Conservation (phyloP, 805 yeast species). For the Cyberlindnera galapagoensis region DNA sequence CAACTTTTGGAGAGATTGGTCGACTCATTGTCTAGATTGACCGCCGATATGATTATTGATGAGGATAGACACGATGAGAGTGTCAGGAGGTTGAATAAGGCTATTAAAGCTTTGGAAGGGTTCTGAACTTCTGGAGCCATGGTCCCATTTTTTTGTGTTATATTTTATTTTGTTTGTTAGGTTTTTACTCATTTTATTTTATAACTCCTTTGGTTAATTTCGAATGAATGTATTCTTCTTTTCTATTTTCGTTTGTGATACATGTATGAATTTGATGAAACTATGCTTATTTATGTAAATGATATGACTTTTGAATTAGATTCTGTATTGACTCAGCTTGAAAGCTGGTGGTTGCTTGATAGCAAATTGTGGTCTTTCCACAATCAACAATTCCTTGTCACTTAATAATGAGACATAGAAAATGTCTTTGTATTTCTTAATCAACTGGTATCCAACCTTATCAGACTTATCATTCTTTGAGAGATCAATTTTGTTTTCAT, state of each 20-base stretch:
- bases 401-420: slow-evolving; percentile 41
- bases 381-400: slow-evolving; percentile 41
- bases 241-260: no score
- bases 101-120: slow-evolving; percentile 83
- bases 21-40: slow-evolving; percentile 76
- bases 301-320: slow-evolving; percentile 30
- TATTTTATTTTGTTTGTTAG: neutral
- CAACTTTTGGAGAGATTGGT: slow-evolving; percentile 78
- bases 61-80: slow-evolving; percentile 78
- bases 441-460: slow-evolving; percentile 56
- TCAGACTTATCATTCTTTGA: slow-evolving; percentile 22
- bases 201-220: neutral
- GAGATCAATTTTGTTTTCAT: slow-evolving; percentile 24
- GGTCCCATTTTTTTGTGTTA: neutral
- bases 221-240: no score
- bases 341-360: slow-evolving; percentile 59
- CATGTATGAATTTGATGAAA: no score
- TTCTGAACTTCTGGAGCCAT: slow-evolving; percentile 28
- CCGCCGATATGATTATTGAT: slow-evolving; percentile 87
- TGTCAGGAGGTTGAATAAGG: slow-evolving; percentile 68
- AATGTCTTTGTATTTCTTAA: slow-evolving; percentile 69
- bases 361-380: slow-evolving; percentile 68
- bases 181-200: neutral
- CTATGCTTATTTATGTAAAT: slow-evolving; percentile 1
- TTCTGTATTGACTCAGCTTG: slow-evolving; percentile 47